Conservation (phyloP, 2,329 filamentous ascomycete species). For the Calonectria naviculata region DNA sequence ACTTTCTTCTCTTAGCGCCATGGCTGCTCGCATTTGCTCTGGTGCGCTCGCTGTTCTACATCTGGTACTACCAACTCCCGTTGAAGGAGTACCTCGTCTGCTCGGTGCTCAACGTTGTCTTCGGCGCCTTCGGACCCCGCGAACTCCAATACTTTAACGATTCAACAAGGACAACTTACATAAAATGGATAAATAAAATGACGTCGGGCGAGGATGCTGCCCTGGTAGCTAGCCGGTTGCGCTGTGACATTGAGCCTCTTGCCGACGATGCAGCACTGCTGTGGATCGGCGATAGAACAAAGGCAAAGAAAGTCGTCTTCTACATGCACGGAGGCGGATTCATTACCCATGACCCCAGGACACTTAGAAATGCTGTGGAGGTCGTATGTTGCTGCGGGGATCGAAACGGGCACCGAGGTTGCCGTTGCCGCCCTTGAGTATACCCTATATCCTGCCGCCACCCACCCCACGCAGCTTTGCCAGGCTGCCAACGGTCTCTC, state of each 20-base stretch:
- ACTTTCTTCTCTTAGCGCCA: background rate
- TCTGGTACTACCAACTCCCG: background rate
- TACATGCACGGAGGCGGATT: slow-evolving; percentile 3
- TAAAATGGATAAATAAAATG: slow-evolving; percentile 3
- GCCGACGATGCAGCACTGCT: slow-evolving; percentile 14
- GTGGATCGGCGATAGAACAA: background rate
- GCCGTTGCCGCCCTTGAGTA: slow-evolving; percentile 45
- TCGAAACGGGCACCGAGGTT: slow-evolving; percentile 13
- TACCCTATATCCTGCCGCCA: slow-evolving; percentile 39
- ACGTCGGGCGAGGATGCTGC: background rate
- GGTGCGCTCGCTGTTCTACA: background rate
- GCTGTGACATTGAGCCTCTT: slow-evolving; percentile 36
- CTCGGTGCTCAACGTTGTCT: background rate
- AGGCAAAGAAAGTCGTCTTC: background rate
- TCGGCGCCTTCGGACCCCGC: background rate
- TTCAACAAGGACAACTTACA: background rate
- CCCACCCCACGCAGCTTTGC: slow-evolving; percentile 41
- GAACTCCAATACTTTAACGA: background rate
- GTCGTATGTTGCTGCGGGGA: background rate
- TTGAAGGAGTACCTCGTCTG: background rate
- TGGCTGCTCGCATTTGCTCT: background rate
- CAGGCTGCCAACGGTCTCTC: slow-evolving; percentile 36
- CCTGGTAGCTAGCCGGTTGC: background rate
- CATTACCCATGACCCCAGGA: background rate
- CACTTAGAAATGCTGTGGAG: slow-evolving; percentile 1